Conservation (phyloP, 2,329 filamentous ascomycete genomes). For the Xylariomycetidae sp. region DNA sequence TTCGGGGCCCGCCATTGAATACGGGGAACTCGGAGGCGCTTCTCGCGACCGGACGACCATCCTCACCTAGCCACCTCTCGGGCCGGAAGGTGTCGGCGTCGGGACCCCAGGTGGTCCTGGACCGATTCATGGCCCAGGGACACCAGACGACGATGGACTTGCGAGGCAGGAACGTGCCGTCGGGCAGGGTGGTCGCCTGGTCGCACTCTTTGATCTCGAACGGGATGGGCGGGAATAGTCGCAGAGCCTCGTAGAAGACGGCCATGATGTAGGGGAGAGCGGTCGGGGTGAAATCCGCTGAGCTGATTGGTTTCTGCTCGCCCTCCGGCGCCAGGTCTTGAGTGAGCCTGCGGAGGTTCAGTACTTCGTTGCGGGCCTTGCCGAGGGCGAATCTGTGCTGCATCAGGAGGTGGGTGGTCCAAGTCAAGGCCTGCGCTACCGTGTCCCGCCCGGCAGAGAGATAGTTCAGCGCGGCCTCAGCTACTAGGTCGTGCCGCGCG, state of each 20-base stretch:
- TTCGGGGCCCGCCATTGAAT: constrained; percentile 59
- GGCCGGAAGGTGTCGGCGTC: constrained; percentile 54
- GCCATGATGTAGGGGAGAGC: constrained; percentile 54
- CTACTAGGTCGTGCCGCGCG: constrained; percentile 47
- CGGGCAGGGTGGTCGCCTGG: constrained; percentile 48
- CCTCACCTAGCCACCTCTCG: constrained; percentile 47
- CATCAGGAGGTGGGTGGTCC: constrained; percentile 59
- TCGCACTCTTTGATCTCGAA: constrained; percentile 61
- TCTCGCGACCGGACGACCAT: constrained; percentile 37
- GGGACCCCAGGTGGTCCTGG: constrained; percentile 49
- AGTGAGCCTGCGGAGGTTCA: too few relatives aligned
- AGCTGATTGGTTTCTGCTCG: constrained; percentile 13
- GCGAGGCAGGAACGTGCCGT: constrained; percentile 53
- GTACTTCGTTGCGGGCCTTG: constrained; percentile 40
- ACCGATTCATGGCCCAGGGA: constrained; percentile 60
- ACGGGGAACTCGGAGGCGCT: constrained; percentile 56
- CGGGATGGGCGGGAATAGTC: constrained; percentile 60
- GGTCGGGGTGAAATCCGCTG: constrained; percentile 34
- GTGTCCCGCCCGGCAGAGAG: constrained; percentile 62
- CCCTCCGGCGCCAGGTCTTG: constrained; percentile 3
- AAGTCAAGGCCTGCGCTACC: constrained; percentile 60
- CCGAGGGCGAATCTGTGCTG: constrained; percentile 37
- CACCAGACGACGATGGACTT: constrained; percentile 57
- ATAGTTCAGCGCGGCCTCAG: constrained; percentile 62
- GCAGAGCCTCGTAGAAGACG: constrained; percentile 57